phyloP scores from a whole-genome alignment of 1,284 basidiomycete genomes.

The Microbotryomycetes sp. region DNA sequence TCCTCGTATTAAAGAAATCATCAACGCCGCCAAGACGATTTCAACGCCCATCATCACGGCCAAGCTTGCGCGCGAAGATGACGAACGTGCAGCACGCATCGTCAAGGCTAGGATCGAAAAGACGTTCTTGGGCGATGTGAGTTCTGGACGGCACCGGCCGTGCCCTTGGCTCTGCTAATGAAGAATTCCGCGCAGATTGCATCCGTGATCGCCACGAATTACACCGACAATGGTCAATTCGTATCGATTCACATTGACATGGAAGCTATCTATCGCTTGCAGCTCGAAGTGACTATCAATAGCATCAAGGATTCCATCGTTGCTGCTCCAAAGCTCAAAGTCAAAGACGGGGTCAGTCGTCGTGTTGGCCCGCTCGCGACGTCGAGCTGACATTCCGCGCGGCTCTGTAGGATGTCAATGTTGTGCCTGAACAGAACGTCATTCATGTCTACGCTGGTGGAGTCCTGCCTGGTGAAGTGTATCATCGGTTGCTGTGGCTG shows the following conservation, averaged over 20 bases:
- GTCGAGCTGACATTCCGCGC: neutral
- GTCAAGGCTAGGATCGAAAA: slow-evolving; percentile 96
- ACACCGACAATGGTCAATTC: slow-evolving; percentile 86
- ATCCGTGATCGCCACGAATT: slow-evolving; percentile 88
- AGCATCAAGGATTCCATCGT: slow-evolving; percentile 91
- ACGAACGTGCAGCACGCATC: slow-evolving; percentile 86
- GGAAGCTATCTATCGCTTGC: slow-evolving; percentile 75
- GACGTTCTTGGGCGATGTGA: slow-evolving; percentile 85
- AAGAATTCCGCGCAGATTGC: slow-evolving; percentile 57
- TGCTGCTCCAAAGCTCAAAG: slow-evolving; percentile 79
- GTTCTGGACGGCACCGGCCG: too few species aligned
- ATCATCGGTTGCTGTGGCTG: slow-evolving; percentile 76
- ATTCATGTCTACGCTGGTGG: slow-evolving; percentile 63
- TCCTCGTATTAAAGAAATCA: slow-evolving; percentile 99
- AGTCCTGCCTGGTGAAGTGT: slow-evolving; percentile 61
- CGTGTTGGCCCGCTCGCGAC: neutral
- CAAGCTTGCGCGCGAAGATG: slow-evolving; percentile 64
- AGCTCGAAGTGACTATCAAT: slow-evolving; percentile 89
- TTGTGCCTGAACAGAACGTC: slow-evolving; percentile 52
- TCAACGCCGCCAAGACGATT: slow-evolving; percentile 95
- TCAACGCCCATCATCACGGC: slow-evolving; percentile 98
- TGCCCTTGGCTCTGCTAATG: neutral
- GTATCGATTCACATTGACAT: slow-evolving; percentile 89
- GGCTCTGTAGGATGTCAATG: slow-evolving; percentile 22
- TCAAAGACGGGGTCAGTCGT: slow-evolving; percentile 65